Evolutionary conservation across 306 rosid genomes (phyloP).

Genomic region (Spatholobus suberectus): DNA sequence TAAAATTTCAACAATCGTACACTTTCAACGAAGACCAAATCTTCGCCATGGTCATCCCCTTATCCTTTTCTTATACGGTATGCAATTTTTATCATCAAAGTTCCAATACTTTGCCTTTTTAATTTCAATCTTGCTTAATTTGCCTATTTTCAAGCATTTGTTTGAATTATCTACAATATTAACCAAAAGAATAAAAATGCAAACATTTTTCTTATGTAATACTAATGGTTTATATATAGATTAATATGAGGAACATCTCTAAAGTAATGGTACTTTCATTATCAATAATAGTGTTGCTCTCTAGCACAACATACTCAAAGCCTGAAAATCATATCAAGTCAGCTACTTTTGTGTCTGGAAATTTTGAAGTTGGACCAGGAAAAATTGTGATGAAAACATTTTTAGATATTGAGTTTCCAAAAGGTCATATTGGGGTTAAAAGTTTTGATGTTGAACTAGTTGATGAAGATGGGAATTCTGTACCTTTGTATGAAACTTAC

Average conservation of each 20-base stretch:
- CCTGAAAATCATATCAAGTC: not conserved
- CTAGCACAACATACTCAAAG: not conserved
- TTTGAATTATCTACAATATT: not conserved
- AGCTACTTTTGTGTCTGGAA: not conserved
- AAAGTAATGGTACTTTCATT: not conserved
- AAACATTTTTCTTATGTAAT: not conserved
- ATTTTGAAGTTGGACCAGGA: not conserved
- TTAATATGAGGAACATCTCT: not conserved
- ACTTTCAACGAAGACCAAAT: not conserved
- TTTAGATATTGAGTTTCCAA: not conserved
- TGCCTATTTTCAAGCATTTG: not conserved
- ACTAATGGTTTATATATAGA: not conserved
- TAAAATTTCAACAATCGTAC: not conserved
- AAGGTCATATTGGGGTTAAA: conserved; percentile 31
- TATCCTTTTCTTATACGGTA: not conserved
- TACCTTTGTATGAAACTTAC: conserved; percentile 25
- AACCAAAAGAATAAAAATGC: not conserved
- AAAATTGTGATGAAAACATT: not conserved
- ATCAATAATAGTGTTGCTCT: not conserved
- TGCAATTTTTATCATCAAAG: not conserved
- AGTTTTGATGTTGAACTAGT: conserved; percentile 34
- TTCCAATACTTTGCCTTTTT: too few species aligned
- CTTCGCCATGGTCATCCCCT: not conserved
- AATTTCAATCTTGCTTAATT: not conserved
- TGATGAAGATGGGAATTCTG: not conserved